Base-by-base conservation (phyloP, 2,329 filamentous ascomycete species). In the Phoma herbarum region DNA sequence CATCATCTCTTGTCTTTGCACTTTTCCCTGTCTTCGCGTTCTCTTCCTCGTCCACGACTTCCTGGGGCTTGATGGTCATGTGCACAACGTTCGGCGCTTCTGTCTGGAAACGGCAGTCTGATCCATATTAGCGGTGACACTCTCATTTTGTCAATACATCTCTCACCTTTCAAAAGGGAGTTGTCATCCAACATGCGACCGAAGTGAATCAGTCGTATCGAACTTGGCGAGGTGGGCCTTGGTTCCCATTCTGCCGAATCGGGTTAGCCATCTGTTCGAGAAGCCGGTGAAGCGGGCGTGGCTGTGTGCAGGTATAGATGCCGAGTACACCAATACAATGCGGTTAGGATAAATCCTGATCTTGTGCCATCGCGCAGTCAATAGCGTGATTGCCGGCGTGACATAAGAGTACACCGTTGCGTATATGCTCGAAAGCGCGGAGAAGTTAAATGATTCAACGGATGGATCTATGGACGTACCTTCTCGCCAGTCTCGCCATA, bases 141-240 rank as follows among this genome's bases (percentile, higher is more conserved):
- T 7, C 11, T 20, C 3, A n/a, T n/a, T 14, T 4, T 7, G 31
- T 35, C 2, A 3, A 35, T 4, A 35, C 16, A 35, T n/a, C 1
- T n/a, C 31, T 35, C 16, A 97, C 93, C 93, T 81, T 88, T 93
- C 62, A 98, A 78, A 64, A 86, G 87, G 57, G 90, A 87, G 79
- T 96, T 96, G 72, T 97, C 94, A 68, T 96, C 93, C 66, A 97
- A 80, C 76, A 97, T 82, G 74, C 94, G 92, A 50, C 94, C 94
- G 78, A 97, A 95, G 63, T 92, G 91, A 71, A 98, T 97, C 69
- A 98, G 80, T 49, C 94, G 85, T 81, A 98, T 98, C 61, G 90
- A 91, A 71, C 89, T 94, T 11, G 94, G 93, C 72, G 91, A 95
- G 25, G 90, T 87, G 1, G 94, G 94, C 72, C 91, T 89, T 16